Conservation (phyloP, 345 rosid species). For the Tarenaya hassleriana region DNA sequence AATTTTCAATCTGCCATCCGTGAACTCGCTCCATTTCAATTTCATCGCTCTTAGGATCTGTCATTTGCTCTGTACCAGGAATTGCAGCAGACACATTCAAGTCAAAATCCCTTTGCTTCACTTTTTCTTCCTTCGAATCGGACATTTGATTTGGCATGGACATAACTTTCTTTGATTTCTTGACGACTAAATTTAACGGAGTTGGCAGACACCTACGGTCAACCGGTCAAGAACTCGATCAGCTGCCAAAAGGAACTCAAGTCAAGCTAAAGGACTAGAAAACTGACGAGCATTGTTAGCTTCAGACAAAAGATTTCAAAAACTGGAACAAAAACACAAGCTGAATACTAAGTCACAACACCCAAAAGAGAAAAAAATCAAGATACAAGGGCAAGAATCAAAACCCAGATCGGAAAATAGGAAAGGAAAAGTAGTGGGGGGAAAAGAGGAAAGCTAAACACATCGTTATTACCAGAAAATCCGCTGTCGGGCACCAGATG, state of each 20-base stretch:
- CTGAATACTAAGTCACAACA: too few species aligned
- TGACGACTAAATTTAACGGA: slow-evolving; percentile 28
- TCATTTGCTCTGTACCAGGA: slow-evolving; percentile 12
- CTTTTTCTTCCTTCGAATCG: slow-evolving; percentile 16
- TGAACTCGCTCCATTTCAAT: slow-evolving; percentile 13
- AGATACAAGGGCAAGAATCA: background rate
- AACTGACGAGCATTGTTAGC: slow-evolving; percentile 6
- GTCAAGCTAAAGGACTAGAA: background rate
- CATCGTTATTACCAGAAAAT: slow-evolving; percentile 4
- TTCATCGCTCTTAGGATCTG: slow-evolving; percentile 5
- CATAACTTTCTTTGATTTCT: slow-evolving; percentile 23
- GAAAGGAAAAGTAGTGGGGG: background rate
- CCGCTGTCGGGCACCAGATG: background rate
- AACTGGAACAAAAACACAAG: background rate
- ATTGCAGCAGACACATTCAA: slow-evolving; percentile 21
- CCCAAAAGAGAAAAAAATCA: slow-evolving; percentile 1
- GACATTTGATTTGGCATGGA: slow-evolving; percentile 4
- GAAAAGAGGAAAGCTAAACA: background rate
- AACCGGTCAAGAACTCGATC: slow-evolving; percentile 6
- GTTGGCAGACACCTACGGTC: slow-evolving; percentile 18
- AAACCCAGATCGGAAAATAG: slow-evolving; percentile 15
- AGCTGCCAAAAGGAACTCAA: slow-evolving; percentile 7
- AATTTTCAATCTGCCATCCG: slow-evolving; percentile 9
- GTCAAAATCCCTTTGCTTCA: slow-evolving; percentile 11
- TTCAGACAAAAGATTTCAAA: slow-evolving; percentile 2